Base-by-base conservation (phyloP, 78 protist genomes). In the Bigelowiella natans region DNA sequence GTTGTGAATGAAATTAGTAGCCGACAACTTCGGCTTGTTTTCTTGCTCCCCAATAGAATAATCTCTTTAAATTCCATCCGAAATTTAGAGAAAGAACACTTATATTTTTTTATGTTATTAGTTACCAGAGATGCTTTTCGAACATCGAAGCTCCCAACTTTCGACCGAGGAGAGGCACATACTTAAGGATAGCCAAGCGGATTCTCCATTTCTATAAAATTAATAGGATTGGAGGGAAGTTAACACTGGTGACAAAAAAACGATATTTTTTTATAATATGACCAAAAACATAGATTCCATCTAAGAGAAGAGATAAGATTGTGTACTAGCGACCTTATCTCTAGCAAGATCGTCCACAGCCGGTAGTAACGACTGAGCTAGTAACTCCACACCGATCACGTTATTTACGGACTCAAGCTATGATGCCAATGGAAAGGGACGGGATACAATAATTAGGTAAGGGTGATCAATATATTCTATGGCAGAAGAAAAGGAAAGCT, bases 291-390 rank as follows among this genome's bases (percentile, higher is more conserved):
- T n/a, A n/a, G n/a, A n/a, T n/a, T n/a, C n/a, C n/a, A n/a, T n/a
- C n/a, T n/a, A n/a, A n/a, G n/a, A n/a, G n/a, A n/a, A n/a, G n/a
- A n/a, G n/a, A n/a, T n/a, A n/a, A n/a, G n/a, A n/a, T n/a, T n/a
- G n/a, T n/a, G n/a, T n/a, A n/a, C n/a, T n/a, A n/a, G n/a, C n/a
- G 95, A 96, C 63, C 92, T 88, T 51, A 94, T 97, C 99, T 90
- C 93, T 95, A 3, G 98, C 97, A 30, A 97, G 96, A 83, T 94
- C 97, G 2, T 95, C 88, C 84, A 97, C 93, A 2, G 98, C 98
- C 2, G 99, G 98, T 39, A 98, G 93, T 34, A 98, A 93, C 0
- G 93, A 39, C 85, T 92, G 94, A 29, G 97, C 2, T 29, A 97
- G 91, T 40, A 87, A 89, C 34, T 95, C 98, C 37, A 94, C 91